Conservation (phyloP, 106 monocot species). For the Alisma plantagoaquatica region DNA sequence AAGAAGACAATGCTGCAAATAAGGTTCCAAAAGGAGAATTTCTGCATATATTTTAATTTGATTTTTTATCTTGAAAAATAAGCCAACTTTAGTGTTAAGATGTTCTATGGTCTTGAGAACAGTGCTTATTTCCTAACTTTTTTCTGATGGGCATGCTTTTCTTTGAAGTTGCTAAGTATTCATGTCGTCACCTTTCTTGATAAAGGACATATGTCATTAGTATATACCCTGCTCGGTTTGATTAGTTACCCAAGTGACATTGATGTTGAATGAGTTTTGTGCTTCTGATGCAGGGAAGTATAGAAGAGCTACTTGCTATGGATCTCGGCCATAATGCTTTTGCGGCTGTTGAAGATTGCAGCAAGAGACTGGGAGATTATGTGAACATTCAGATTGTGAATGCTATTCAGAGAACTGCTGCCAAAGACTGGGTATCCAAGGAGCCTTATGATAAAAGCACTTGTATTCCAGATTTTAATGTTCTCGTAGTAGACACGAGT, state of each 20-base stretch:
- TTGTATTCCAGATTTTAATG: conserved; percentile 47
- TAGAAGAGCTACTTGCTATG: conserved; percentile 55
- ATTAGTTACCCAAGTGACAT: too few relatives aligned
- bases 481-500: conserved; percentile 42
- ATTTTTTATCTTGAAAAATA: too few relatives aligned
- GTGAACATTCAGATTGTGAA: conserved; percentile 52
- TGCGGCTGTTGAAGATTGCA: conserved; percentile 52
- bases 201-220: not conserved
- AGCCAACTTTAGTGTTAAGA: too few relatives aligned
- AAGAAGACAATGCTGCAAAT: too few relatives aligned
- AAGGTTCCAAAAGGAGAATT: too few relatives aligned
- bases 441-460: conserved; percentile 52
- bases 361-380: conserved; percentile 39
- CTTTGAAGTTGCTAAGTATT: not conserved
- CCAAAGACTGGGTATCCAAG: conserved; percentile 52
- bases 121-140: not conserved
- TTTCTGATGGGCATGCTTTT: too few relatives aligned
- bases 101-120: not conserved
- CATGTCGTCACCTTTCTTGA: not conserved
- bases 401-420: conserved; percentile 66
- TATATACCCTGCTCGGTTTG: too few relatives aligned
- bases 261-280: too few relatives aligned
- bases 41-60: too few relatives aligned
- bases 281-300: conserved; percentile 40
- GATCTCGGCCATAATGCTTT: conserved; percentile 46